Conservation (phyloP, 306 rosid species). For the Styphnolobium japonicum region DNA sequence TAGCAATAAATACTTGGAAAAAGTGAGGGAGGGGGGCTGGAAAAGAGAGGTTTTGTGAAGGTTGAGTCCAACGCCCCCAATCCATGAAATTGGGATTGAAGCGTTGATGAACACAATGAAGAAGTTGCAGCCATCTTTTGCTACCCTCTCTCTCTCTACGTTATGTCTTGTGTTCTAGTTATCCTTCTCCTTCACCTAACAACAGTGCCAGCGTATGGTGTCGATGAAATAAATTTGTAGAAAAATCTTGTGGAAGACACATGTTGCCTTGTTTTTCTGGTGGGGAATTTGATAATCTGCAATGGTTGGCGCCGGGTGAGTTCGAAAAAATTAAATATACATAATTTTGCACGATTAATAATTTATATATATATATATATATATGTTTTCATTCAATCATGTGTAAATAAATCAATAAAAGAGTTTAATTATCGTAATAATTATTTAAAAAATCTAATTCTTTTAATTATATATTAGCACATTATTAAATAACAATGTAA, state of each 20-base stretch:
- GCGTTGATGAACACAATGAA: conserved; percentile 72
- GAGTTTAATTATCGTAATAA: too few relatives aligned
- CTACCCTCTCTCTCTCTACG: background rate
- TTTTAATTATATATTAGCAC: too few relatives aligned
- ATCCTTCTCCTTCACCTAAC: too few relatives aligned
- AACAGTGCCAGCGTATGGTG: background rate
- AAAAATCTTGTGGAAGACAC: conserved; percentile 43
- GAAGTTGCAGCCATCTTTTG: conserved; percentile 62
- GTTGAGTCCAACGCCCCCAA: too few relatives aligned
- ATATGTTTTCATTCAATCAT: too few relatives aligned
- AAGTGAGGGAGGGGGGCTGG: conserved; percentile 57
- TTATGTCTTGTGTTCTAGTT: too few relatives aligned
- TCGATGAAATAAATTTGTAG: conserved; percentile 16
- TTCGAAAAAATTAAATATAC: too few relatives aligned
- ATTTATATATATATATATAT: too few relatives aligned
- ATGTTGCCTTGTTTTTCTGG: conserved; percentile 32
- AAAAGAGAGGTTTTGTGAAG: conserved; percentile 49
- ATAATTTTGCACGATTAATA: too few relatives aligned
- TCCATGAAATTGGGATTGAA: conserved; percentile 74
- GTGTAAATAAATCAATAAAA: too few relatives aligned
- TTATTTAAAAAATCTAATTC: too few relatives aligned
- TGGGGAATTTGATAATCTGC: conserved; percentile 69
- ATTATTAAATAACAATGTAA: too few relatives aligned
- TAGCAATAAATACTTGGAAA: conserved; percentile 50
- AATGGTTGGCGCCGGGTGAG: conserved; percentile 92